Percentiles rank a stretch among this genome's conserved stretches.
These are phyloP conservation scores for Berberis thunbergii DNA, from an alignment of 164 flowering plant species.

Conservation along the genomic window DNA sequence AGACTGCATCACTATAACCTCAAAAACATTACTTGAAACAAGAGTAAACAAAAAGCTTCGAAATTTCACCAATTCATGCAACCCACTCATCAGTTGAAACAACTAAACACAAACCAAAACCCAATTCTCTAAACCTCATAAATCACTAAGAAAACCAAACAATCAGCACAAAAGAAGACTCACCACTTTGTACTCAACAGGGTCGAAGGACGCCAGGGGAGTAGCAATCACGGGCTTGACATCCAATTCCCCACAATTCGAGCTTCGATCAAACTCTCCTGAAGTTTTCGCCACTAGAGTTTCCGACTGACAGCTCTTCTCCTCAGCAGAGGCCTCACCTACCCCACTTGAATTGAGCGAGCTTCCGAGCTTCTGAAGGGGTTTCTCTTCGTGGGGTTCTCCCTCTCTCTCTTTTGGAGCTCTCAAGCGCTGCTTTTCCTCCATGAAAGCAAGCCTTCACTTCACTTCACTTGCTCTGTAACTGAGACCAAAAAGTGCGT, in stretches of 20 bases:
- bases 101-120: neutral
- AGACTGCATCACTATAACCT: no score
- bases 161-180: conserved; percentile 5
- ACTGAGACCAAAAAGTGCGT: conserved; percentile 1
- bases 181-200: neutral
- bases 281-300: conserved; percentile 6
- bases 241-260: conserved; percentile 7
- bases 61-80: no score
- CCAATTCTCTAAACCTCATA: neutral
- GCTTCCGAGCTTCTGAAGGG: no score
- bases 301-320: conserved; percentile 9
- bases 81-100: no score
- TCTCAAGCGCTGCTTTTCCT: conserved; percentile 11
- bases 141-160: neutral
- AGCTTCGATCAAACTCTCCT: neutral
- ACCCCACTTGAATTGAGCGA: neutral
- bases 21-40: no score
- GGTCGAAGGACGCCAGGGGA: conserved; percentile 1
- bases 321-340: neutral
- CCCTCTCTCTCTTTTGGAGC: neutral
- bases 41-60: no score
- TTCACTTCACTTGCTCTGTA: no score
- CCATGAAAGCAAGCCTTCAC: conserved; percentile 15
- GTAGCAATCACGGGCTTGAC: conserved; percentile 4
- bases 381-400: no score